Evolutionary conservation across 352 stramenopile species (phyloP), one percentile per base, ranked within the genome.

Genomic region (Sclerospora graminicola): DNA sequence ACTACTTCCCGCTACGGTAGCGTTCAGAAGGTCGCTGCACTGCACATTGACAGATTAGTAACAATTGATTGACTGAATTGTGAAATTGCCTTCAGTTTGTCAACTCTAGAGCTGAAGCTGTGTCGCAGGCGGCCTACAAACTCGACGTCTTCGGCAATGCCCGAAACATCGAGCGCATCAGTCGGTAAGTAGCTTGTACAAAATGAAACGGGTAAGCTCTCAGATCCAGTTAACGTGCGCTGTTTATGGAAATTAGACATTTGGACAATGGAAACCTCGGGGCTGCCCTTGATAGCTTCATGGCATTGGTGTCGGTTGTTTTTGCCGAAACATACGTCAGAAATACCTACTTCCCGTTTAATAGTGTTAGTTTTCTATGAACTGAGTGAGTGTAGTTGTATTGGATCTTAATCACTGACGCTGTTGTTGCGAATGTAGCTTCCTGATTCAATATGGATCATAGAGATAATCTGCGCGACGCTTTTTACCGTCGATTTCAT

Each of bases 201-300:
- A 11, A 45, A 1, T 16, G 31, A 30, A 8, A 8, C 8, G 7
- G 7, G n/a, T 13, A 8, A 18, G 1, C 5, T 9, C 16, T 35
- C 0, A 4, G 4, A n/a, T 10, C 31, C 4, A 20, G 6, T 35
- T n/a, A 2, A 18, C 13, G 18, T 54, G 35, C 24, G 23, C 37
- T 26, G 41, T 26, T 3, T 7, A 14, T 38, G 27, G 5, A 41
- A 5, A 38, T 18, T 47, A 90, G 79, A 0, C 81, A 84, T 44
- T 50, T 92, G 36, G 80, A 92, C 52, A 81, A 89, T 63, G 86
- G 80, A 24, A 57, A 69, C 24, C 69, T 92, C 39, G 80, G 80
- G 2, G 63, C 74, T 4, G 57, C 57, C 6, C 49, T 89, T n/a
- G 80, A 92, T 41, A 46, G 68, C 4, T 48, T 82, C 24, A 64